A percentile compares a stretch with the other conserved stretches of the same genome.
Conservation (phyloP, 805 yeast species). For the Yarrowia sp. region DNA sequence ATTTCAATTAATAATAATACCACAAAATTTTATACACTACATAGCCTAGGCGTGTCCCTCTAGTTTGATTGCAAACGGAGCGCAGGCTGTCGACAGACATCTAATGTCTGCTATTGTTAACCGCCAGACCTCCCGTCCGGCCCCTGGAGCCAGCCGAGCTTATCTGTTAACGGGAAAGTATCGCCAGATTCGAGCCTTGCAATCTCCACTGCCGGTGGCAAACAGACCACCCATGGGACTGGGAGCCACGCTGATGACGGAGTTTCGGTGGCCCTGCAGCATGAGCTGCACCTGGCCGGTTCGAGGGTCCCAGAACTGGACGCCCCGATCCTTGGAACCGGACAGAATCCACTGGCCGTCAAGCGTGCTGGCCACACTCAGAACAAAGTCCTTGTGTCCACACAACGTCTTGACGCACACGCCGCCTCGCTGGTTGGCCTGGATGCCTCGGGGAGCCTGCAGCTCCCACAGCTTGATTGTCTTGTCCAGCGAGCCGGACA, state of each 20-base stretch:
- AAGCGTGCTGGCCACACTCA: slow-evolving; percentile 91
- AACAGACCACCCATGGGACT: slow-evolving; percentile 83
- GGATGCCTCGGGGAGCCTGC: slow-evolving; percentile 47
- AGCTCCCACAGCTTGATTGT: slow-evolving; percentile 95
- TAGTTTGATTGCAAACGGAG: not conserved
- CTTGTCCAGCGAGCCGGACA: slow-evolving; percentile 91
- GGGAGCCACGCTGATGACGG: slow-evolving; percentile 91
- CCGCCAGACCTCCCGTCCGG: not conserved
- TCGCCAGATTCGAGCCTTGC: slow-evolving; percentile 95
- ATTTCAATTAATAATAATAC: not conserved
- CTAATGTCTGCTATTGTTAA: not conserved
- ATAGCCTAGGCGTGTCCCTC: not conserved
- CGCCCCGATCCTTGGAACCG: slow-evolving; percentile 96
- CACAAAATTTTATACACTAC: slow-evolving; percentile 4
- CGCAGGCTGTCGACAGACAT: not conserved
- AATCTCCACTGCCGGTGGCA: slow-evolving; percentile 97
- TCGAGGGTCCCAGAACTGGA: slow-evolving; percentile 91
- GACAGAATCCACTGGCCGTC: slow-evolving; percentile 86
- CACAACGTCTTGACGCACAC: slow-evolving; percentile 85
- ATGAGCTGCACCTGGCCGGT: slow-evolving; percentile 89
- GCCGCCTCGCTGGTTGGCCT: slow-evolving; percentile 41
- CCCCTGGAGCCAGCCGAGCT: not conserved
- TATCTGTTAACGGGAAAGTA: slow-evolving; percentile 35
- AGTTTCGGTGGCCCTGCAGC: slow-evolving; percentile 96
- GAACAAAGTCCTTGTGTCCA: slow-evolving; percentile 94